Conservation (phyloP, 148 eudicot genomes). For the Fagopyrum homotropicum region DNA sequence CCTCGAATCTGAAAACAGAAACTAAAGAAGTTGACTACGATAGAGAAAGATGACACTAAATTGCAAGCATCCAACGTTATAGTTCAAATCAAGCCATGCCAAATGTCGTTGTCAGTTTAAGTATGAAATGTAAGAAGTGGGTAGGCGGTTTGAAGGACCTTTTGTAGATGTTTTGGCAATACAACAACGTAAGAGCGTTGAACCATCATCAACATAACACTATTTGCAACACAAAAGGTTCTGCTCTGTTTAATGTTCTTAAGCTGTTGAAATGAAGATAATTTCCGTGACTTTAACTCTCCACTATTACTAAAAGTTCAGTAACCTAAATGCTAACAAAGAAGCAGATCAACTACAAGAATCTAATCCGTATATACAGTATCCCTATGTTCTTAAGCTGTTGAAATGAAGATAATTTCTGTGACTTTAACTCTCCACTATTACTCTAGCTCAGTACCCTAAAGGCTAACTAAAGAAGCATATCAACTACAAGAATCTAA, state of each 20-base stretch:
- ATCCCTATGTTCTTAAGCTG: too few relatives aligned
- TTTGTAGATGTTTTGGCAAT: neutral
- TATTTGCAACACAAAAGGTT: neutral
- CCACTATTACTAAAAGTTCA: neutral
- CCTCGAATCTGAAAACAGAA: constrained; percentile 65
- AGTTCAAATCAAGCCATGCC: neutral
- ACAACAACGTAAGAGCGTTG: neutral
- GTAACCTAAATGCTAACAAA: neutral
- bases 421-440: neutral
- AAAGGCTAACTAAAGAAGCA: neutral
- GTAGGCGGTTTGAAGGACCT: neutral
- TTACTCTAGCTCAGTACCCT: neutral
- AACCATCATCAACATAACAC: neutral
- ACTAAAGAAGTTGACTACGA: neutral
- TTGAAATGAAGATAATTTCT: too few relatives aligned
- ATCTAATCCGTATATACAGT: neutral
- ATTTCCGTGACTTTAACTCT: neutral
- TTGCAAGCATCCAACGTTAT: neutral
- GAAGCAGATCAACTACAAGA: neutral
- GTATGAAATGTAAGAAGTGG: neutral
- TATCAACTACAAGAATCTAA: neutral
- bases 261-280: too few relatives aligned
- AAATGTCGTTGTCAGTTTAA: neutral
- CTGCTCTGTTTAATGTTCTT: neutral
- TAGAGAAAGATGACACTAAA: neutral